These are phyloP conservation scores for Millerago galiae DNA, from an alignment of 805 yeast species.

Conservation along the genomic window DNA sequence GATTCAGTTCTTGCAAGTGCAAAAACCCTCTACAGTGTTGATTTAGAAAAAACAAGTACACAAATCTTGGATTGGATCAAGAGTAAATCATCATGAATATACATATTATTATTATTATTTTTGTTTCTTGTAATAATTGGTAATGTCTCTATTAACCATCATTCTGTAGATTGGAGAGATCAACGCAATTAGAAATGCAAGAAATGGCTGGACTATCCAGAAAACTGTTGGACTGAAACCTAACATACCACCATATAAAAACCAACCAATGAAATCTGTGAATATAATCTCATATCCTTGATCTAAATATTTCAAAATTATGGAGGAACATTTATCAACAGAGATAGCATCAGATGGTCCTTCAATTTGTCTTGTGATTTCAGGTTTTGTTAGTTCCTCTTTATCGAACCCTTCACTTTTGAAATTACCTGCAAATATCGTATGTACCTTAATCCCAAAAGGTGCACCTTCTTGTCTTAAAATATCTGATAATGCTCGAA, in stretches of 20 bases:
- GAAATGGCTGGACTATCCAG: constrained; percentile 43
- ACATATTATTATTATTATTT: constrained; percentile 1
- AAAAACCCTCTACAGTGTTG: constrained; percentile 53
- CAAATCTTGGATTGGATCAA: constrained; percentile 6
- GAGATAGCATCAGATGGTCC: constrained; percentile 73
- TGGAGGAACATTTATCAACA: constrained; percentile 58
- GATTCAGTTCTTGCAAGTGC: constrained; percentile 59
- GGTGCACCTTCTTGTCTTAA: constrained; percentile 77
- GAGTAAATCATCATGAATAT: background rate
- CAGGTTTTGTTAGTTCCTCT: constrained; percentile 83
- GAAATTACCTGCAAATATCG: constrained; percentile 86
- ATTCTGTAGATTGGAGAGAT: constrained; percentile 52
- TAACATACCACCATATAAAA: constrained; percentile 56
- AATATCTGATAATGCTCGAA: constrained; percentile 66
- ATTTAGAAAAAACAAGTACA: constrained; percentile 33
- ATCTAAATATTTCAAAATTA: constrained; percentile 48
- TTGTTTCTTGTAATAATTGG: constrained; percentile 37
- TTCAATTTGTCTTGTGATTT: constrained; percentile 73
- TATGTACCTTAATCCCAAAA: constrained; percentile 60
- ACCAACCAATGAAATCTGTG: constrained; percentile 85
- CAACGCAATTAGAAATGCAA: constrained; percentile 44
- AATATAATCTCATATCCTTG: constrained; percentile 67
- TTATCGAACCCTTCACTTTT: constrained; percentile 78
- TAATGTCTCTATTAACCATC: constrained; percentile 45
- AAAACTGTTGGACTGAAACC: constrained; percentile 66